Conservation (phyloP, 1,284 basidiomycete species). For the Tylopilus orsonianus region DNA sequence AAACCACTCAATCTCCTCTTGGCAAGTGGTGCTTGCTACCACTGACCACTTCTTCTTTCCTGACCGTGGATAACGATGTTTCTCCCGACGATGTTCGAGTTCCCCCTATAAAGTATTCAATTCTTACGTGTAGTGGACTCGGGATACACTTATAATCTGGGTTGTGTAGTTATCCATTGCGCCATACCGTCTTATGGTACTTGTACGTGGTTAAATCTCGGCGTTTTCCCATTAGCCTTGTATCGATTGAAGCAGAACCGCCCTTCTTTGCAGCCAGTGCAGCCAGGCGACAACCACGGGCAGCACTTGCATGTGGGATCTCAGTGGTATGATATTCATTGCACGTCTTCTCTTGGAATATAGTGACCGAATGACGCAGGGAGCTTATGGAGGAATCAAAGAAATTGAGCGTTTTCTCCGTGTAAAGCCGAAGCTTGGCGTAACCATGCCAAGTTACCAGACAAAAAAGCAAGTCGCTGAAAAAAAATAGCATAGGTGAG, state of each 20-base stretch:
- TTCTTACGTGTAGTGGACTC: background rate
- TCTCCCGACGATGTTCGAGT: constrained; percentile 9
- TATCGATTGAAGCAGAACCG: background rate
- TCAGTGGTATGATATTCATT: background rate
- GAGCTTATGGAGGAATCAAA: constrained; percentile 21
- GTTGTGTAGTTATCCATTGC: constrained; percentile 30
- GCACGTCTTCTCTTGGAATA: background rate
- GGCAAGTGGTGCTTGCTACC: constrained; percentile 2
- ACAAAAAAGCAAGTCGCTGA: constrained; percentile 3
- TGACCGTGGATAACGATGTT: background rate
- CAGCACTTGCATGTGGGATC: background rate
- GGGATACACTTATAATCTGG: constrained; percentile 26
- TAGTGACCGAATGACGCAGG: background rate
- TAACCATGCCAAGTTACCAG: constrained; percentile 24
- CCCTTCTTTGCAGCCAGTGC: background rate
- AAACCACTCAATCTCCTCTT: constrained; percentile 11
- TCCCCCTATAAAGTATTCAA: constrained; percentile 12
- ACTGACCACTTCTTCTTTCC: constrained; percentile 9
- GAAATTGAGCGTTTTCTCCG: constrained; percentile 17
- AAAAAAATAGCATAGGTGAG: no score
- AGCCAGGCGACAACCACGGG: background rate
- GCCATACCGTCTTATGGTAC: background rate
- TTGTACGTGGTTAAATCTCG: constrained; percentile 18
- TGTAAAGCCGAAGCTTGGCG: constrained; percentile 28
- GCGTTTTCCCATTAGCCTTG: constrained; percentile 5